phyloP scores from a whole-genome alignment of 805 yeast genomes.

The Candida maesae region DNA sequence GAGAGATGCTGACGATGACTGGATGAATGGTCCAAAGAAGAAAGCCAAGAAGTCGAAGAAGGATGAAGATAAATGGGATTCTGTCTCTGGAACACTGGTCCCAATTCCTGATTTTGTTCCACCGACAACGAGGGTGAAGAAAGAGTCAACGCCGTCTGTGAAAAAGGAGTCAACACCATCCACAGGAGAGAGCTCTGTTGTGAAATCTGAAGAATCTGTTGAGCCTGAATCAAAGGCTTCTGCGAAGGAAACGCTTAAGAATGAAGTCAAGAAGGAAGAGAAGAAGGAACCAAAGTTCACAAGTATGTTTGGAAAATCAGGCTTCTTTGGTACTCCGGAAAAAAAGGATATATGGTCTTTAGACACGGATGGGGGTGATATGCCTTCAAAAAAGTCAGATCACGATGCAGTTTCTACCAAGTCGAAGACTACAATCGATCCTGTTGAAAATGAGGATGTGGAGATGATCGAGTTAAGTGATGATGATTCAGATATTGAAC shows the following conservation, averaged over 20 bases:
- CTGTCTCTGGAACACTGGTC: constrained; percentile 21
- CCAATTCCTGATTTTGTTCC: constrained; percentile 26
- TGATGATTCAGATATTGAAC: background rate
- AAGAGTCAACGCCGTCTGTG: constrained; percentile 12
- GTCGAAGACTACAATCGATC: constrained; percentile 12
- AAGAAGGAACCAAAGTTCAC: background rate
- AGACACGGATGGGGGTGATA: constrained; percentile 1
- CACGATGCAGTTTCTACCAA: constrained; percentile 3
- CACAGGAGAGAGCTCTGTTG: too few relatives aligned
- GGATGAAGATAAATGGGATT: constrained; percentile 14
- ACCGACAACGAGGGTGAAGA: constrained; percentile 22
- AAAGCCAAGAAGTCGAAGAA: constrained; percentile 16
- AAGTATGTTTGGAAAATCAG: background rate
- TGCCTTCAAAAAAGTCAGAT: background rate
- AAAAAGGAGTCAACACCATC: background rate
- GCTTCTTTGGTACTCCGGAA: background rate
- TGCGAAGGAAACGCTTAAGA: too few relatives aligned
- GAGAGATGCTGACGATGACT: constrained; percentile 28
- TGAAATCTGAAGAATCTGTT: too few relatives aligned
- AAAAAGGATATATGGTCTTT: background rate
- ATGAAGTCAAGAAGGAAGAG: constrained; percentile 1
- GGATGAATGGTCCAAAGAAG: constrained; percentile 13
- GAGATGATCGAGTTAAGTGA: constrained; percentile 4
- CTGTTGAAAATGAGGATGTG: constrained; percentile 16
- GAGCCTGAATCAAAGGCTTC: too few relatives aligned